Conservation (phyloP, 2,329 filamentous ascomycete species). For the Colletotrichum acutatum region DNA sequence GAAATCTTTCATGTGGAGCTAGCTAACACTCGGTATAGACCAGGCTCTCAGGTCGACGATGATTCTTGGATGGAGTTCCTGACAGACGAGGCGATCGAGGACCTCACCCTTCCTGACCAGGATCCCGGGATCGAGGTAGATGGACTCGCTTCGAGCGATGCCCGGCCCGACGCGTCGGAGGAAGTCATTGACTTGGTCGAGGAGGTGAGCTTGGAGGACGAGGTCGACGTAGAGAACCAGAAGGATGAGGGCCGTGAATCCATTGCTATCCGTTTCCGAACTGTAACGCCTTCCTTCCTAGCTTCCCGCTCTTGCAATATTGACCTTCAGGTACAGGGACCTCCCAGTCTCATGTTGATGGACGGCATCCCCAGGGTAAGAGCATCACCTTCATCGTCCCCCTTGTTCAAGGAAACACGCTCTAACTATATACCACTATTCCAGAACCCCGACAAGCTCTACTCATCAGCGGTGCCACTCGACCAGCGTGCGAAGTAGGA, state of each 20-base stretch:
- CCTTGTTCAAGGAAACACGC: neutral
- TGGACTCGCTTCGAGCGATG: too few species aligned
- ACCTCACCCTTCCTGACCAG: neutral
- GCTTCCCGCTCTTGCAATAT: neutral
- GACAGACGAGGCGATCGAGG: neutral
- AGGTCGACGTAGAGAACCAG: too few species aligned
- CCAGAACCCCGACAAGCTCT: neutral
- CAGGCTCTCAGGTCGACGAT: neutral
- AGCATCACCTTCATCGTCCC: too few species aligned
- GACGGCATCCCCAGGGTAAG: neutral
- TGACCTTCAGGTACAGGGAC: neutral
- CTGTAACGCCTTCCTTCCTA: neutral
- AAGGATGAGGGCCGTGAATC: too few species aligned
- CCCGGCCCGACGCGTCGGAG: neutral
- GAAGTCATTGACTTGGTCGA: neutral
- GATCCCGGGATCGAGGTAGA: neutral
- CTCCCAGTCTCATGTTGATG: neutral
- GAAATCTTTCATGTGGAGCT: neutral
- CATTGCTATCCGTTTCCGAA: neutral
- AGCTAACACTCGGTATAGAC: neutral
- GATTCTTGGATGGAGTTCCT: neutral
- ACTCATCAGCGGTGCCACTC: too few species aligned
- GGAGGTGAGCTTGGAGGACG: too few species aligned
- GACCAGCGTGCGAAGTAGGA: neutral
- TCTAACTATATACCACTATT: neutral